Evolutionary conservation across 495 filamentous ascomycete species (phyloP), one percentile per base, ranked within the genome.

Genomic region (Astrothelium subdiscretum): DNA sequence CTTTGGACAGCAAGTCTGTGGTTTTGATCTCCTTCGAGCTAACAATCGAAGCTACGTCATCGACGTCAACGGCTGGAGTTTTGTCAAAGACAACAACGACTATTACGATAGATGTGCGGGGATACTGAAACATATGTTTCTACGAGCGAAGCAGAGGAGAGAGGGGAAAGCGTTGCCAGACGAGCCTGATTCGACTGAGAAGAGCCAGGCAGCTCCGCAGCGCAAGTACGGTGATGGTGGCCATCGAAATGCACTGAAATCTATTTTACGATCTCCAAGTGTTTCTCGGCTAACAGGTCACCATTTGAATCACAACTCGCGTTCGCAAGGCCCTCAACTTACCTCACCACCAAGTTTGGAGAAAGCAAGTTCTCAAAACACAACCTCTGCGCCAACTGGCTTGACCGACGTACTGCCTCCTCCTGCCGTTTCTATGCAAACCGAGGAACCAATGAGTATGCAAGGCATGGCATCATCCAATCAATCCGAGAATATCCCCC

Each of bases 21-120:
- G 94, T 3, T 99, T 99, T 70, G 94, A 99, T 71, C 81, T 99
- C 68, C 81, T 99, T 59, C 86, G 94, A 20, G 88, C 89, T 2
- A 85, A 82, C 29, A 89, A 89, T 18, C 90, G 87, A 74, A 97
- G 92, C 72, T 97, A 89, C 74, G 94, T 99, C 15, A 97, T 99
- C 64, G 94, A 99, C 70, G 95, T 99, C 63, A 99, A 99, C 73
- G 94, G 94, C 20, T 99, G 94, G 94, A 97, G 92, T 69, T 99
- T 99, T 70, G 94, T 99, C 70, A 99, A 99, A 74, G 94, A 99
- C 74, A 99, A 99, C 70, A 91, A 96, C 52, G 91, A 95, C 54
- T 99, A 99, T 68, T 99, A 99, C 68, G 89, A 97, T 69, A 88
- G 88, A 68, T 92, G 87, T 66, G 85, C 94, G 15, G 84, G 75